phyloP scores from a whole-genome alignment of 371 early-diverging fungal species.

The Mucor plumbeus region DNA sequence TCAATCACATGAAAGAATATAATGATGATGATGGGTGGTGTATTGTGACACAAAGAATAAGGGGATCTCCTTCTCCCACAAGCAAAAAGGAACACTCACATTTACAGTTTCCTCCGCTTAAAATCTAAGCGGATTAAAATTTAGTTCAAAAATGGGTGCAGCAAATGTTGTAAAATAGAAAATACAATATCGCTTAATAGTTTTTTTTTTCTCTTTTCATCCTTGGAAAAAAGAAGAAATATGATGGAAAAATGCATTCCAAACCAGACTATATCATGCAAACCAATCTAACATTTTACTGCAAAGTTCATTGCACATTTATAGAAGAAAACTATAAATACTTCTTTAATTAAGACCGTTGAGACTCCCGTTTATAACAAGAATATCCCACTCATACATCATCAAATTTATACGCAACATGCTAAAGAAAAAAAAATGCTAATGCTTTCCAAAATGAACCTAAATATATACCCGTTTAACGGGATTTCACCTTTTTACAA shows the following conservation, averaged over 20 bases:
- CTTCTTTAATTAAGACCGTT: background rate
- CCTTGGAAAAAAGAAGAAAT: background rate
- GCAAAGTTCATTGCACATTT: too few species aligned
- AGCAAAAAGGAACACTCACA: background rate
- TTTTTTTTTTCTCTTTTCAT: background rate
- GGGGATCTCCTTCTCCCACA: background rate
- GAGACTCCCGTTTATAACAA: background rate
- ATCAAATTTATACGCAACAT: background rate
- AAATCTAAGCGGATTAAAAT: background rate
- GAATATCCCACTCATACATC: background rate
- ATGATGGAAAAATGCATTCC: background rate
- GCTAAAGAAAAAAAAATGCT: too few species aligned
- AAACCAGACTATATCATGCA: too few species aligned
- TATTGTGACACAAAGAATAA: background rate
- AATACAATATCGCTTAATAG: slow-evolving; percentile 1
- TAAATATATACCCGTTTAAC: slow-evolving; percentile 12
- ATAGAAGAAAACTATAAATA: background rate
- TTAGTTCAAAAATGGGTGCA: background rate
- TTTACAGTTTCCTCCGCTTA: background rate
- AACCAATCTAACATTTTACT: background rate
- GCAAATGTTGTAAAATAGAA: background rate
- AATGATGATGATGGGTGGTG: background rate
- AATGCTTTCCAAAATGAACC: slow-evolving; percentile 2
- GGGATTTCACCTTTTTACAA: background rate
- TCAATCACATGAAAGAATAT: background rate